These are phyloP conservation scores for Nakaseomyces nivariensis DNA, from an alignment of 1,139 yeast genomes.

Conservation along the genomic window DNA sequence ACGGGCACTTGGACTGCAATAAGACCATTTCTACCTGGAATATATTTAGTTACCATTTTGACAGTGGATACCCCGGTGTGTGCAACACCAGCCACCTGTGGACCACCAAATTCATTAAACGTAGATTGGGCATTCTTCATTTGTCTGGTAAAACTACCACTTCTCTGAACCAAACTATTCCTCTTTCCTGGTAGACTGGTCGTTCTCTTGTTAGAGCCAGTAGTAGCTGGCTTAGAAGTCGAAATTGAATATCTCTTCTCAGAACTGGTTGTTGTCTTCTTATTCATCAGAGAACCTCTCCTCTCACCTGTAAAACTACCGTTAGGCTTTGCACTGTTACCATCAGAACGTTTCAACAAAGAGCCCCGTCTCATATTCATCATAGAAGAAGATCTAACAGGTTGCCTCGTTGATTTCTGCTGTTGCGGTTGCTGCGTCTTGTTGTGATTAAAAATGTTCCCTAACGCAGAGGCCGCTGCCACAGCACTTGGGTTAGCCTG, in stretches of 20 bases:
- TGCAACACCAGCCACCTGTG: slow-evolving; percentile 13
- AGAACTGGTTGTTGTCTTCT: not conserved
- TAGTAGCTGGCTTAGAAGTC: not conserved
- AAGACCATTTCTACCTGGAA: slow-evolving; percentile 41
- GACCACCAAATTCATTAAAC: slow-evolving; percentile 25
- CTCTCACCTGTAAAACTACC: not conserved
- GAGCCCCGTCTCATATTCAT: slow-evolving; percentile 4
- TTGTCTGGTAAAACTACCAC: slow-evolving; percentile 1
- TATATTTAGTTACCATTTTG: slow-evolving; percentile 34
- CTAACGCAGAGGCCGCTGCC: slow-evolving; percentile 39
- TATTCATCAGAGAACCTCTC: not conserved
- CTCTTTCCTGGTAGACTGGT: slow-evolving; percentile 13
- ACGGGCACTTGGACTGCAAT: slow-evolving; percentile 39
- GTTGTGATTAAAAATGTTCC: slow-evolving; percentile 24
- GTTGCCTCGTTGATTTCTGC: slow-evolving; percentile 13
- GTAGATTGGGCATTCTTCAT: slow-evolving; percentile 14
- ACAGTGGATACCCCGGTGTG: slow-evolving; percentile 5
- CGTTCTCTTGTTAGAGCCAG: slow-evolving; percentile 7
- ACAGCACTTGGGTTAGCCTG: slow-evolving; percentile 32
- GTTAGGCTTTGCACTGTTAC: not conserved
- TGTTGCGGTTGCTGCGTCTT: slow-evolving; percentile 22
- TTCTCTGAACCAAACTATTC: slow-evolving; percentile 3
- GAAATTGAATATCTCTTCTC: not conserved
- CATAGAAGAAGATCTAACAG: slow-evolving; percentile 10
- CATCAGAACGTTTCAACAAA: not conserved